Conservation (phyloP, 257 asterid species). For the Cordia subcordata region DNA sequence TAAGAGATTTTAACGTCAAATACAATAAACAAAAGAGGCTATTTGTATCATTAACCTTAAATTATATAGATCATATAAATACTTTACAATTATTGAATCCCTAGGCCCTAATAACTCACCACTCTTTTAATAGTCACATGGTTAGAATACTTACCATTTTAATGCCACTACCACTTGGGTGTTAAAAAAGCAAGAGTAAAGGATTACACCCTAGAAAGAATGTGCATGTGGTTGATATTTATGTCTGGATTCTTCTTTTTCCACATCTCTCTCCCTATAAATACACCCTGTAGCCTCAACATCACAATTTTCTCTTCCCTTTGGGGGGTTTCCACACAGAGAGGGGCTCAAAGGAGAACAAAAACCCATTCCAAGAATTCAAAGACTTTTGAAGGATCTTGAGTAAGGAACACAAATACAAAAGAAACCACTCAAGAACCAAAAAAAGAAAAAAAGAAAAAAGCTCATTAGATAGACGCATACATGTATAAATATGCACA, state of each 20-base stretch:
- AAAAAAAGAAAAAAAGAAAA: too few species aligned
- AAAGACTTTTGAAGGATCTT: constrained; percentile 31
- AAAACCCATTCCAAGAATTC: constrained; percentile 27
- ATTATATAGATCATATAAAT: too few species aligned
- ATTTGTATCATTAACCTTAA: too few species aligned
- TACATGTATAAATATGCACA: constrained; percentile 14
- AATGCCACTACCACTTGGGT: too few species aligned
- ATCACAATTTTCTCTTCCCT: constrained; percentile 16
- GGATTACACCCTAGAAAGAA: background rate
- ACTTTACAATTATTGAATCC: too few species aligned
- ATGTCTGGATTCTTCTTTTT: constrained; percentile 16
- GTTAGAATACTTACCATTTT: too few species aligned
- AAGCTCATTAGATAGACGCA: constrained; percentile 11
- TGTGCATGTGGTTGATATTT: constrained; percentile 6
- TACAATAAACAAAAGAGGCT: too few species aligned
- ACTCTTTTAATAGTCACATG: too few species aligned
- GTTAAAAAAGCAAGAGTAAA: background rate
- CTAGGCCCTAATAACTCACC: too few species aligned
- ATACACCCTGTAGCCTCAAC: constrained; percentile 17
- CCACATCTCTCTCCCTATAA: constrained; percentile 22
- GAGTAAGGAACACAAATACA: constrained; percentile 16
- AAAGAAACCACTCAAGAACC: background rate
- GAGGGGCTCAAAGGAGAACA: constrained; percentile 24
- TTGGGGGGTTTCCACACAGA: constrained; percentile 29
- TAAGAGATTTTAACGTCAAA: too few species aligned